Percentiles rank a stretch among this genome's conserved stretches.
Conservation (phyloP, 352 stramenopile species). For the Thraustochytrium striatum region DNA sequence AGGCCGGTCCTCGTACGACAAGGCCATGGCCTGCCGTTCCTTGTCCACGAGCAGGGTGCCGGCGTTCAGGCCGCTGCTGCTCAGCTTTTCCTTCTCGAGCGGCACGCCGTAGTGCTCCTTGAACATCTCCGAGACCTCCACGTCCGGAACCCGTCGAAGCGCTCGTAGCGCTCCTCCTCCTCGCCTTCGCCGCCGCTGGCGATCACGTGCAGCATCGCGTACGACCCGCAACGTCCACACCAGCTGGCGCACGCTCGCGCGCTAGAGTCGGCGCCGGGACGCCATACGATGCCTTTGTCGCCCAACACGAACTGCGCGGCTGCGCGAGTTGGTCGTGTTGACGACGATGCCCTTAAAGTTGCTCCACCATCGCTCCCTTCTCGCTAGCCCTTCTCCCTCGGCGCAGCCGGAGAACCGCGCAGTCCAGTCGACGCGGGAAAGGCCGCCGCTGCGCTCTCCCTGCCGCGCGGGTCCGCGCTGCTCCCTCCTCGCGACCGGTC, state of each 20-base stretch:
- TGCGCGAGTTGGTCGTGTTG: conserved; percentile 20
- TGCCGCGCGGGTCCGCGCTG: too few relatives aligned
- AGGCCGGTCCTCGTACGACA: conserved; percentile 44
- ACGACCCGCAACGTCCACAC: conserved; percentile 17
- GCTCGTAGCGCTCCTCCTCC: conserved; percentile 37
- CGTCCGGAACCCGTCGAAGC: conserved; percentile 47
- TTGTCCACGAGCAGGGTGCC: conserved; percentile 87
- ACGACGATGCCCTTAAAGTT: conserved; percentile 15
- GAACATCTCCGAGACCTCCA: conserved; percentile 23
- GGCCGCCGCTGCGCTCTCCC: not conserved
- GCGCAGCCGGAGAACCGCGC: not conserved
- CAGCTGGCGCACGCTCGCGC: not conserved
- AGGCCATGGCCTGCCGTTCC: conserved; percentile 69
- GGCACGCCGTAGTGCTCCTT: conserved; percentile 40
- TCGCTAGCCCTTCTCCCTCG: not conserved
- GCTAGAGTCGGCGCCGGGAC: not conserved
- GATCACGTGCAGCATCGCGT: conserved; percentile 31
- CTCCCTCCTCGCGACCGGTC: too few relatives aligned
- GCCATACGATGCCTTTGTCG: conserved; percentile 6
- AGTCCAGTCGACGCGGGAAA: not conserved
- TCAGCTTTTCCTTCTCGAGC: conserved; percentile 81
- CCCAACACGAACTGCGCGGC: conserved; percentile 13
- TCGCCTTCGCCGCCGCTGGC: not conserved
- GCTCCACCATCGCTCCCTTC: not conserved
- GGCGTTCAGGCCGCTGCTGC: conserved; percentile 80